Conservation (phyloP, 306 rosid genomes). For the Dicorynia guianensis region DNA sequence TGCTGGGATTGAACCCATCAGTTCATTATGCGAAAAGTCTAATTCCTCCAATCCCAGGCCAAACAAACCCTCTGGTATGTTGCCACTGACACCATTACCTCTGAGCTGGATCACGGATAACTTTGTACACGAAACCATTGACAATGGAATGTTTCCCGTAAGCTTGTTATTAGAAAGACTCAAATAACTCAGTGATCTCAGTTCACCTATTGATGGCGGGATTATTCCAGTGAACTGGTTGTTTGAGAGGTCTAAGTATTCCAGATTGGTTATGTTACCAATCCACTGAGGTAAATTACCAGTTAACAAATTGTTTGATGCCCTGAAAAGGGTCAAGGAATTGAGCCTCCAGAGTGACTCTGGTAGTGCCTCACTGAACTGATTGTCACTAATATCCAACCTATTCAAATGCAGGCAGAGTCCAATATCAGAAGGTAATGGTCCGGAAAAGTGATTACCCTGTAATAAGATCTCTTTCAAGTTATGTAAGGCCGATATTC, state of each 20-base stretch:
- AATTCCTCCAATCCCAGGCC: slow-evolving; percentile 79
- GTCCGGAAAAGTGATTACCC: slow-evolving; percentile 73
- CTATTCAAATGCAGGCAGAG: slow-evolving; percentile 64
- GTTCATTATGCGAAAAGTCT: slow-evolving; percentile 66
- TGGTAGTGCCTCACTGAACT: slow-evolving; percentile 62
- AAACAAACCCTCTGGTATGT: slow-evolving; percentile 78
- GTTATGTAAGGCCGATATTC: slow-evolving; percentile 73
- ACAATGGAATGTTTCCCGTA: slow-evolving; percentile 65
- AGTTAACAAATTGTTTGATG: slow-evolving; percentile 56
- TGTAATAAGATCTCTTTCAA: slow-evolving; percentile 65
- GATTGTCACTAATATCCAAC: slow-evolving; percentile 70
- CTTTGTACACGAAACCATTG: slow-evolving; percentile 57
- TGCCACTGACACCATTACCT: slow-evolving; percentile 71
- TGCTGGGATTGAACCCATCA: slow-evolving; percentile 68
- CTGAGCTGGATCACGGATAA: slow-evolving; percentile 56
- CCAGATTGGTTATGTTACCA: slow-evolving; percentile 64
- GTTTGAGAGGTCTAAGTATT: slow-evolving; percentile 66
- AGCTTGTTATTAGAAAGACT: slow-evolving; percentile 69
- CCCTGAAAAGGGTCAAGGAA: slow-evolving; percentile 53
- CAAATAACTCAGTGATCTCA: slow-evolving; percentile 57
- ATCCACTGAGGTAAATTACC: slow-evolving; percentile 76
- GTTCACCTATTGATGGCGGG: slow-evolving; percentile 60
- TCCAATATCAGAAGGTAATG: slow-evolving; percentile 76
- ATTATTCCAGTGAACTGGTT: slow-evolving; percentile 68
- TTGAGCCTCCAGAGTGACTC: slow-evolving; percentile 54